Conservation (phyloP, 805 yeast genomes). For the Wickerhamiella brachini region DNA sequence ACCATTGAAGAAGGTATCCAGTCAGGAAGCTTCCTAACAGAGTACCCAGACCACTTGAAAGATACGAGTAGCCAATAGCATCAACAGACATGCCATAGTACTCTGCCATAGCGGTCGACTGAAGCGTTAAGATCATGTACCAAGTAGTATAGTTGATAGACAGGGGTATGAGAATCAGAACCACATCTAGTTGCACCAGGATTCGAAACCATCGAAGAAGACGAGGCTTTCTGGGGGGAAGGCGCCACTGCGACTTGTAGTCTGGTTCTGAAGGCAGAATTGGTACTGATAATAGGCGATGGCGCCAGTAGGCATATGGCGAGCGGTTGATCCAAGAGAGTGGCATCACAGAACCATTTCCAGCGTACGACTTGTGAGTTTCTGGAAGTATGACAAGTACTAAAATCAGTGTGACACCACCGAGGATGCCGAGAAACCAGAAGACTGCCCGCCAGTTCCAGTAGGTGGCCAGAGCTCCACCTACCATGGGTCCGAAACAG, state of each 20-base stretch:
- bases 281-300: constrained; percentile 16
- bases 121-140: constrained; percentile 54
- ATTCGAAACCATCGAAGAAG: constrained; percentile 28
- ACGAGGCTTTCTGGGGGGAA: constrained; percentile 10
- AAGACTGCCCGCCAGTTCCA: constrained; percentile 51
- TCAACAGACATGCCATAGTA: constrained; percentile 39
- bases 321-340: constrained; percentile 12
- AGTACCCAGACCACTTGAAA: constrained; percentile 62
- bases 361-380: constrained; percentile 57
- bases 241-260: constrained; percentile 14
- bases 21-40: constrained; percentile 43
- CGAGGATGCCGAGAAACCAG: constrained; percentile 57
- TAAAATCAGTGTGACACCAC: constrained; percentile 29
- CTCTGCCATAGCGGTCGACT: constrained; percentile 40
- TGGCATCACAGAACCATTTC: constrained; percentile 53
- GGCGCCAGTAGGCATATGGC: constrained; percentile 14
- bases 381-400: constrained; percentile 44
- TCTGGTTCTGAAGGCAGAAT: constrained; percentile 9
- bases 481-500: constrained; percentile 66
- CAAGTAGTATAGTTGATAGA: constrained; percentile 55
- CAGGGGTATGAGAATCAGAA: constrained; percentile 38
- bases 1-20: constrained; percentile 44
- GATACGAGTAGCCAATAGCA: constrained; percentile 54
- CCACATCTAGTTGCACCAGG: constrained; percentile 33
- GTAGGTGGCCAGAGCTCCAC: constrained; percentile 34